Percentiles rank a stretch among this genome's conserved stretches.
Evolutionary conservation across 139 green algal species (phyloP).

Genomic region (Micractinium sp.): DNA sequence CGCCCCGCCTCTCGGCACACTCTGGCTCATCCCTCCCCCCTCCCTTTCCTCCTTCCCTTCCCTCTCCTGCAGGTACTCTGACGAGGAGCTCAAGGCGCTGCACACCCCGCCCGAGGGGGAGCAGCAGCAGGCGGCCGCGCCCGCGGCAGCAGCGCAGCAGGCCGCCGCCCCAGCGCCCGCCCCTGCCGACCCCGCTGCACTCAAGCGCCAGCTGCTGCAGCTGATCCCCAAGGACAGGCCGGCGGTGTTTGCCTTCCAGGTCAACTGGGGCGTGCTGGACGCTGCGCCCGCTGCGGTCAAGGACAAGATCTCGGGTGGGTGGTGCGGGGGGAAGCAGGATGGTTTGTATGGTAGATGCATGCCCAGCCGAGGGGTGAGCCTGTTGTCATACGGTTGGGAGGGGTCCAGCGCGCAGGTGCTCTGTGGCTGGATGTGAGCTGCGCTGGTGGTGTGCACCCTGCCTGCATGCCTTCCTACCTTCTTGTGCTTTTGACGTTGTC

Average conservation of each 20-base stretch:
- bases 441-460: too few species aligned
- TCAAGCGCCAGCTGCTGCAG: constrained; percentile 73
- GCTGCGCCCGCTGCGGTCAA: constrained; percentile 41
- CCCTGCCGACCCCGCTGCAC: background rate
- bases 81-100: constrained; percentile 71
- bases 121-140: constrained; percentile 17
- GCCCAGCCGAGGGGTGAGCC: too few species aligned
- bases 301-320: constrained; percentile 44
- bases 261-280: constrained; percentile 85
- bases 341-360: background rate
- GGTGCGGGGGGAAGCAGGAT: background rate
- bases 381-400: too few species aligned
- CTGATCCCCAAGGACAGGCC: constrained; percentile 77
- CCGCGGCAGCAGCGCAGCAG: background rate
- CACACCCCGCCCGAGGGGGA: background rate
- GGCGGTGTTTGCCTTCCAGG: constrained; percentile 71
- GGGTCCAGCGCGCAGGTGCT: too few species aligned
- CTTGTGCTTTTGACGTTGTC: background rate
- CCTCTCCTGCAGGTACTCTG: constrained; percentile 69
- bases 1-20: too few species aligned
- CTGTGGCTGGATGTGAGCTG: too few species aligned
- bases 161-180: background rate
- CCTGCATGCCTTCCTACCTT: too few species aligned
- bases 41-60: constrained; percentile 41
- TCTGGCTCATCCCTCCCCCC: background rate